Evolutionary conservation across 148 eudicot genomes (phyloP), one percentile per base, ranked within the genome.

Genomic region (Vaccinium corymbosum): DNA sequence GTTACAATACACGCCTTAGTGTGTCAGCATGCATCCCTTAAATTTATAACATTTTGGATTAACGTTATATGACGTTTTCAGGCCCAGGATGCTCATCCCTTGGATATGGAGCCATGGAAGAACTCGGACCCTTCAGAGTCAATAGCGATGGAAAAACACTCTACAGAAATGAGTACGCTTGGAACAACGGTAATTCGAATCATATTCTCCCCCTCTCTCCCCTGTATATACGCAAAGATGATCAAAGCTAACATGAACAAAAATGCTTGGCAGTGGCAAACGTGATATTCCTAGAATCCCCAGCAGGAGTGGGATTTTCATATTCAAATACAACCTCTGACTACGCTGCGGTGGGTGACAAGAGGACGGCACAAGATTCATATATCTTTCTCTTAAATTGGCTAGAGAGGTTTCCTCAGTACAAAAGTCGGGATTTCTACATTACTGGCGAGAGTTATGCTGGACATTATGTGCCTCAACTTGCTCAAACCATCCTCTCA

Each of bases 71-170:
- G 6, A 42, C 5, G 0, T 42, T 22, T 42, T 32, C 57, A 85
- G 86, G 83, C 19, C 86, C 86, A 0, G 86, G 86, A 10, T 80
- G 86, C 32, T 85, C 86, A 62, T 85, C 86, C 6, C 9, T 85
- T 42, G 86, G 86, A 80, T n/a, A 32, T 42, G 86, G 83, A 25
- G 86, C 86, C 10, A 80, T 85, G 83, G 20, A n/a, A 61, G 86
- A 80, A 73, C 55, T 85, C 6, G 80, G 86, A 38, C 86, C 86
- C 53, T 85, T 85, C 35, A 22, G 83, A 70, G 86, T 85, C 72
- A 80, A 85, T 71, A 72, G 32, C 8, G 83, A 85, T 15, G 83
- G 83, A 27, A 35, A 35, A 71, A 85, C 86, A 4, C 86, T 85
- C 25, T 68, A 7, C 12, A 4, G 4, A n/a, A 85, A 85, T 42